Percentiles rank a stretch among this genome's conserved stretches.
These are phyloP conservation scores for Steccherinum ochraceum DNA, from an alignment of 768 basidiomycete genomes.

Conservation along the genomic window DNA sequence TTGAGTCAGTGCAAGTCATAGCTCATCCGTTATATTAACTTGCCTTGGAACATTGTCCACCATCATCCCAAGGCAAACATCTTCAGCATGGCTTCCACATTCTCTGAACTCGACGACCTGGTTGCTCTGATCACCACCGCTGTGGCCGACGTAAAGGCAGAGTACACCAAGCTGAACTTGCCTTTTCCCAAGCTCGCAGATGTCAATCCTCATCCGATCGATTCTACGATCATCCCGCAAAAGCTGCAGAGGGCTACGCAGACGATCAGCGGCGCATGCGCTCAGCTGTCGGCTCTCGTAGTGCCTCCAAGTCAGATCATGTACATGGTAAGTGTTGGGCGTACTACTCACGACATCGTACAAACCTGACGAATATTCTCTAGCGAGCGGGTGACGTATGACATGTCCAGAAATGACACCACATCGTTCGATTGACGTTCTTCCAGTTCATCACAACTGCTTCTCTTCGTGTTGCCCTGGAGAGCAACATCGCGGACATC, in stretches of 20 bases:
- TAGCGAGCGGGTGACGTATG: not conserved
- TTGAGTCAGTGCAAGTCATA: too few species aligned
- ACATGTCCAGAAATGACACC: not conserved
- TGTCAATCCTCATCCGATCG: not conserved
- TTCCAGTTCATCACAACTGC: constrained; percentile 13
- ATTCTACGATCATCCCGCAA: not conserved
- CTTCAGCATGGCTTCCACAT: not conserved
- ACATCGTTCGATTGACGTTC: not conserved
- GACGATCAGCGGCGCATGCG: constrained; percentile 16
- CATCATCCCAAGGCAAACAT: too few species aligned
- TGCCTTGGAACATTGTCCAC: too few species aligned
- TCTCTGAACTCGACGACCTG: not conserved
- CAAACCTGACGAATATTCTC: not conserved
- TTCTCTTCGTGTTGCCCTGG: constrained; percentile 29
- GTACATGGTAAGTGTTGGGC: constrained; percentile 2
- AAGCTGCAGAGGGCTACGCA: not conserved
- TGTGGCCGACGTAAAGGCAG: not conserved
- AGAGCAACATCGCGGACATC: constrained; percentile 32
- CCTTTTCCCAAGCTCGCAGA: not conserved
- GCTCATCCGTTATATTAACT: too few species aligned
- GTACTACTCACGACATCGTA: not conserved
- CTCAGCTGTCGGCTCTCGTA: constrained; percentile 14
- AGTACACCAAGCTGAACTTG: not conserved
- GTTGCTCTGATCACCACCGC: not conserved
- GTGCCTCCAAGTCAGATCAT: constrained; percentile 7